A percentile compares a stretch with the other conserved stretches of the same genome.
These are phyloP conservation scores for Chamaenerion angustifolium DNA, from an alignment of 345 rosid genomes.

Conservation along the genomic window DNA sequence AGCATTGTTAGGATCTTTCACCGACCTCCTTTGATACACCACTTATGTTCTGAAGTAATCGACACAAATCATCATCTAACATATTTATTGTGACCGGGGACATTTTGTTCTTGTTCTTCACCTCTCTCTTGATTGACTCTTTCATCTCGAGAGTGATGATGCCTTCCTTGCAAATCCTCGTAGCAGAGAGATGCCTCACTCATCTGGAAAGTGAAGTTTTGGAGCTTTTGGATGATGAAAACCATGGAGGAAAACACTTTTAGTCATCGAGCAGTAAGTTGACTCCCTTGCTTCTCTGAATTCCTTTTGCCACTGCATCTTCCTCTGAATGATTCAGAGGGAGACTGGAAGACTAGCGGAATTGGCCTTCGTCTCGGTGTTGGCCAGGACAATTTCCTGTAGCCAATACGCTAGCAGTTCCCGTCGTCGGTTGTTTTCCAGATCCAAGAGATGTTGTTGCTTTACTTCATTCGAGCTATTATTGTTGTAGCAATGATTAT, in stretches of 20 bases:
- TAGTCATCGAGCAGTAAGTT: constrained; percentile 51
- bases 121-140: constrained; percentile 22
- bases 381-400: constrained; percentile 26
- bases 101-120: constrained; percentile 41
- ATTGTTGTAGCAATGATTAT: background rate
- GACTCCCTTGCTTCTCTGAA: constrained; percentile 48
- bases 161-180: constrained; percentile 64
- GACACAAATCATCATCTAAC: constrained; percentile 33
- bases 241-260: constrained; percentile 93
- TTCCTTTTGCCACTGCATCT: constrained; percentile 58
- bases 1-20: constrained; percentile 52
- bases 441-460: too few species aligned
- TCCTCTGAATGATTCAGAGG: constrained; percentile 63
- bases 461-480: too few species aligned
- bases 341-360: constrained; percentile 74
- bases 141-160: constrained; percentile 43
- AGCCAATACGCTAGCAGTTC: constrained; percentile 18
- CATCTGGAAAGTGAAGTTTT: constrained; percentile 61
- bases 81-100: constrained; percentile 40
- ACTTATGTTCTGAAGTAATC: constrained; percentile 55
- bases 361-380: constrained; percentile 72
- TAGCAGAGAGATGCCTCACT: constrained; percentile 38
- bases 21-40: constrained; percentile 35
- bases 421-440: constrained; percentile 6
- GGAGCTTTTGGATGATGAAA: constrained; percentile 74